phyloP scores from a whole-genome alignment of 495 filamentous ascomycete genomes.

The Rostrohypoxylon terebratum region DNA sequence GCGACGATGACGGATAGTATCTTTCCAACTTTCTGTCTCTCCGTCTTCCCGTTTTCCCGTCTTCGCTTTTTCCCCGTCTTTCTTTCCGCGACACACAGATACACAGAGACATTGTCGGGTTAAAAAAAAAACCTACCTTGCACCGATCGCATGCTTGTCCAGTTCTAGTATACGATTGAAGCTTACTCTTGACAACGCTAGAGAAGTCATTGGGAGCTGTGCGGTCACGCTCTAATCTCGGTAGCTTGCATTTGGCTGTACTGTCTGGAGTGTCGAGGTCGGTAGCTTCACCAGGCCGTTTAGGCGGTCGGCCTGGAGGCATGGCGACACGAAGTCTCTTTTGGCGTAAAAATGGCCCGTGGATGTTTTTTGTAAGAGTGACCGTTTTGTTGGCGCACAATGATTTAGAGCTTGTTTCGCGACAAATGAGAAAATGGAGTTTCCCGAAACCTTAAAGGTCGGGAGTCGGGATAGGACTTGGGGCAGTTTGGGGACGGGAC shows the following conservation, averaged over 20 bases:
- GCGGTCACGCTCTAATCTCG: conserved; percentile 57
- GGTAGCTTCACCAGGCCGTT: conserved; percentile 56
- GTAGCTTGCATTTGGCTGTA: conserved; percentile 58
- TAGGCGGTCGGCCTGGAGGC: conserved; percentile 53
- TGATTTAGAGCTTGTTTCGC: conserved; percentile 40
- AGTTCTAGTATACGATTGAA: conserved; percentile 73
- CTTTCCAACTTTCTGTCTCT: background rate
- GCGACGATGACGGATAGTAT: conserved; percentile 10
- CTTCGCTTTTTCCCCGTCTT: background rate
- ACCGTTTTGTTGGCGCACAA: conserved; percentile 40
- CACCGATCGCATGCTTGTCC: conserved; percentile 93
- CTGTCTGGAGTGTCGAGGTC: conserved; percentile 45
- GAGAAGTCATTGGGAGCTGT: conserved; percentile 71
- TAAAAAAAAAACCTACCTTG: conserved; percentile 70
- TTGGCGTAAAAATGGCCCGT: conserved; percentile 9
- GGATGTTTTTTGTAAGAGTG: conserved; percentile 7
- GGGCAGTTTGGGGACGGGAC: conserved; percentile 6
- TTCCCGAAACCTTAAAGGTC: conserved; percentile 45
- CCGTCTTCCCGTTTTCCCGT: background rate
- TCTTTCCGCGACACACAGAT: background rate
- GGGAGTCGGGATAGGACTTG: conserved; percentile 2
- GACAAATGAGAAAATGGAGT: conserved; percentile 45
- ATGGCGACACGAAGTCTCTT: conserved; percentile 46
- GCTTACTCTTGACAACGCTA: conserved; percentile 71
- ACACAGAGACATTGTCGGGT: conserved; percentile 5